Percentiles rank a stretch among this genome's conserved stretches.
These are phyloP conservation scores for Cryoendolithus antarcticus DNA, from an alignment of 2,329 filamentous ascomycete genomes.

Conservation along the genomic window DNA sequence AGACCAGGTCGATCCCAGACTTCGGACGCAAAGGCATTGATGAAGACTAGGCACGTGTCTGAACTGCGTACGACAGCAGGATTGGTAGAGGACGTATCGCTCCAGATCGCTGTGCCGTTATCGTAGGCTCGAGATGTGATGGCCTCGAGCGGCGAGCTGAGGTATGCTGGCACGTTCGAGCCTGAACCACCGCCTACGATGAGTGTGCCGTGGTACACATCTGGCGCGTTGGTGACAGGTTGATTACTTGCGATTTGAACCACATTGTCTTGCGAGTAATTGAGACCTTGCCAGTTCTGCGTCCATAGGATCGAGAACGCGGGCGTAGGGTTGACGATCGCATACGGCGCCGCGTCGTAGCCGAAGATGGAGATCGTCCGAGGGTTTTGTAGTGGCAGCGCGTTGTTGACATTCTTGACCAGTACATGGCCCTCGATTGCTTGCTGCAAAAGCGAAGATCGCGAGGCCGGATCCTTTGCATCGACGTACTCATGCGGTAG, in stretches of 20 bases:
- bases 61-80: conserved; percentile 37
- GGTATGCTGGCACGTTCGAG: conserved; percentile 21
- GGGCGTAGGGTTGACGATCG: conserved; percentile 3
- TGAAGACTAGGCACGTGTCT: conserved; percentile 42
- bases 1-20: conserved; percentile 26
- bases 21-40: conserved; percentile 40
- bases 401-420: conserved; percentile 46
- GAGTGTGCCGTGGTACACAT: conserved; percentile 19
- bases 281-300: conserved; percentile 14
- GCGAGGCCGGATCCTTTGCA: conserved; percentile 40
- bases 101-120: conserved; percentile 47
- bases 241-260: conserved; percentile 22
- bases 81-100: conserved; percentile 41
- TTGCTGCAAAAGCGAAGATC: conserved; percentile 40
- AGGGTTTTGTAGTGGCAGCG: conserved; percentile 41
- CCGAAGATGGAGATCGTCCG: conserved; percentile 48
- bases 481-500: conserved; percentile 42
- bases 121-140: conserved; percentile 25
- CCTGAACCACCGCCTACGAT: conserved; percentile 26
- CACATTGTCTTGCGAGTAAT: conserved; percentile 7
- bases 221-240: conserved; percentile 15
- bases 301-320: conserved; percentile 2
- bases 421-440: conserved; percentile 53
- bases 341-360: conserved; percentile 36
- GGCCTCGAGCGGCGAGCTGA: conserved; percentile 25